Conservation (phyloP, 2,329 filamentous ascomycete species). For the Coniochaeta sp. region DNA sequence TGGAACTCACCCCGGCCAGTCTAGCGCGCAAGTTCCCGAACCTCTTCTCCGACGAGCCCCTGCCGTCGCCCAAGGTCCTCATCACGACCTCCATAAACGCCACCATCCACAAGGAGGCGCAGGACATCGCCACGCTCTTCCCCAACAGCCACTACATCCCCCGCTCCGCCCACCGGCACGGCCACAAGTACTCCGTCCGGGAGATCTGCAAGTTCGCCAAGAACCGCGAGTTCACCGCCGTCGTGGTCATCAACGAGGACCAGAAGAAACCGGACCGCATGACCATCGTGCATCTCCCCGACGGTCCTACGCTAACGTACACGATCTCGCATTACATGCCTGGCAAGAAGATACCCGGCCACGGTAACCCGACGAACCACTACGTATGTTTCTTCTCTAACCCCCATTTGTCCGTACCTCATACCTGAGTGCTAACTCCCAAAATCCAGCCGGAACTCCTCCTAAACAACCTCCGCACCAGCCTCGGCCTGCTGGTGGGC, state of each 20-base stretch:
- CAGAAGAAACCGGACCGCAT: slow-evolving; percentile 76
- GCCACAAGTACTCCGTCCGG: slow-evolving; percentile 83
- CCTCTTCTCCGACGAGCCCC: slow-evolving; percentile 53
- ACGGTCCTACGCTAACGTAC: slow-evolving; percentile 90
- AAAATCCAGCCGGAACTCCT: slow-evolving; percentile 34
- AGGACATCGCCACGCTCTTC: slow-evolving; percentile 73
- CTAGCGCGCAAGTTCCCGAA: slow-evolving; percentile 55
- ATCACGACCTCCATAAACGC: slow-evolving; percentile 88
- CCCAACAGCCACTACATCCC: slow-evolving; percentile 84
- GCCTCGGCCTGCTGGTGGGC: slow-evolving; percentile 80
- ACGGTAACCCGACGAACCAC: slow-evolving; percentile 82
- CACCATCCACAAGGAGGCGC: slow-evolving; percentile 76
- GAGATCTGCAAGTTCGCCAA: slow-evolving; percentile 84
- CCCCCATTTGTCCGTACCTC: slow-evolving; percentile 73
- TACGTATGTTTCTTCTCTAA: slow-evolving; percentile 66
- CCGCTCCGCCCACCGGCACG: slow-evolving; percentile 74
- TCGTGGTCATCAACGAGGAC: slow-evolving; percentile 84
- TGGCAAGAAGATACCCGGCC: slow-evolving; percentile 78
- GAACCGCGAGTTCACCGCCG: slow-evolving; percentile 74
- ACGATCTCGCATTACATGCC: slow-evolving; percentile 85
- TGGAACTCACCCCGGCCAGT: slow-evolving; percentile 55
- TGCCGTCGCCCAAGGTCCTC: slow-evolving; percentile 71
- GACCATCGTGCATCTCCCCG: slow-evolving; percentile 76
- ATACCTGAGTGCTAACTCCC: slow-evolving; percentile 30
- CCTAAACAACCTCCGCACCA: slow-evolving; percentile 91